Percentiles rank a stretch among this genome's conserved stretches.
Evolutionary conservation across 2,329 filamentous ascomycete genomes (phyloP).

Genomic region (Coleophoma crateriformis): DNA sequence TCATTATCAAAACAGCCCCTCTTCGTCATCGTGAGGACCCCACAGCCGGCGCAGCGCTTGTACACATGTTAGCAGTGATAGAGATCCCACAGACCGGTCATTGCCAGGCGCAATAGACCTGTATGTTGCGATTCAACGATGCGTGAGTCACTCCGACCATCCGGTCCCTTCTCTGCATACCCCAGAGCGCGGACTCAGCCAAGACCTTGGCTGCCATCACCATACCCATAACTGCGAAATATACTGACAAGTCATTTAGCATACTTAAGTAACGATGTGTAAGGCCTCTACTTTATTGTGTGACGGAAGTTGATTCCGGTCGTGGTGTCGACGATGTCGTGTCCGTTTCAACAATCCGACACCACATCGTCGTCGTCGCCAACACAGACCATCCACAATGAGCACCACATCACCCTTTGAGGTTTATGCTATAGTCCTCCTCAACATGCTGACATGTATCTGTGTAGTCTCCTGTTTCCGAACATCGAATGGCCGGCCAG

Average conservation of each 20-base stretch:
- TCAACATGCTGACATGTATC: too few species aligned
- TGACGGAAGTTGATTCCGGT: not conserved
- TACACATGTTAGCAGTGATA: not conserved
- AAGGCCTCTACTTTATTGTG: not conserved
- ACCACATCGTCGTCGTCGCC: not conserved
- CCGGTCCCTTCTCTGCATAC: constrained; percentile 1
- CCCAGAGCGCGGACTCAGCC: not conserved
- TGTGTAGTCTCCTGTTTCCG: constrained; percentile 22
- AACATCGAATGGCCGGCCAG: constrained; percentile 21
- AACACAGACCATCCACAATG: not conserved
- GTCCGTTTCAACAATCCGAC: not conserved
- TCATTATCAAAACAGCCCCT: not conserved
- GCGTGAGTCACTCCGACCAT: not conserved
- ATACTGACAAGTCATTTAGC: too few species aligned
- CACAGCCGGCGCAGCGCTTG: not conserved
- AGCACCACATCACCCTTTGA: not conserved
- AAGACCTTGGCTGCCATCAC: not conserved
- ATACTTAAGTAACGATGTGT: too few species aligned
- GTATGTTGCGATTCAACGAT: not conserved
- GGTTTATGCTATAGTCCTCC: too few species aligned
- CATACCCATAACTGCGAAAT: too few species aligned
- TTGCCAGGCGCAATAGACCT: constrained; percentile 2
- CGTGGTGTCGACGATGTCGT: not conserved
- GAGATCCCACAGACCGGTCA: not conserved
- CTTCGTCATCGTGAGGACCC: not conserved